Conservation (phyloP, 768 basidiomycete species). For the Peribolospora kevripleyi region DNA sequence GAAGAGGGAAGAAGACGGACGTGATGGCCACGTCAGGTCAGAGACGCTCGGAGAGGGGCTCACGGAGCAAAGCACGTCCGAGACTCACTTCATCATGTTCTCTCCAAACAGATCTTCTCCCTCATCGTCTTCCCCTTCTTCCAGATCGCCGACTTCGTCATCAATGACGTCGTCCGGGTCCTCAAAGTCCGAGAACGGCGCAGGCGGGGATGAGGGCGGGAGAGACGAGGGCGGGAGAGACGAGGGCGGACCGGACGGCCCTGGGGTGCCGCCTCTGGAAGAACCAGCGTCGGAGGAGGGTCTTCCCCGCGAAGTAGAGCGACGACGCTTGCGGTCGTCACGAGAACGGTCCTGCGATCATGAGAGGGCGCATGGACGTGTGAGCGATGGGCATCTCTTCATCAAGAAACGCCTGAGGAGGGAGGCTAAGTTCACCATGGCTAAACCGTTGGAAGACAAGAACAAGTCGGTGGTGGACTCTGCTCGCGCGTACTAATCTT, state of each 20-base stretch:
- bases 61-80: not conserved
- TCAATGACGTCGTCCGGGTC: constrained; percentile 42
- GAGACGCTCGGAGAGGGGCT: not conserved
- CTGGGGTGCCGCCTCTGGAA: not conserved
- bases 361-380: no score
- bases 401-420: no score
- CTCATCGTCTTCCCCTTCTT: constrained; percentile 40
- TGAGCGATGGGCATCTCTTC: no score
- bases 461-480: no score
- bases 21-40: constrained; percentile 2
- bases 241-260: constrained; percentile 8
- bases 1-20: no score
- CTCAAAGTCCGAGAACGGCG: constrained; percentile 65
- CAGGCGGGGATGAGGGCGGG: constrained; percentile 62
- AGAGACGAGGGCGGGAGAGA: constrained; percentile 37
- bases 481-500: no score
- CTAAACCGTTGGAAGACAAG: no score
- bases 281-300: not conserved
- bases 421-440: no score
- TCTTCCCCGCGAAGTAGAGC: constrained; percentile 1
- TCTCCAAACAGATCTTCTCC: constrained; percentile 85
- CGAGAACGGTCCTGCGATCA: no score
- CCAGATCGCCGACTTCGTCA: constrained; percentile 23
- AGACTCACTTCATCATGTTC: constrained; percentile 41
- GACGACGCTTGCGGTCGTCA: constrained; percentile 2